These are phyloP conservation scores for Colletotrichum echinochloae DNA, from an alignment of 2,329 filamentous ascomycete genomes.

Conservation along the genomic window DNA sequence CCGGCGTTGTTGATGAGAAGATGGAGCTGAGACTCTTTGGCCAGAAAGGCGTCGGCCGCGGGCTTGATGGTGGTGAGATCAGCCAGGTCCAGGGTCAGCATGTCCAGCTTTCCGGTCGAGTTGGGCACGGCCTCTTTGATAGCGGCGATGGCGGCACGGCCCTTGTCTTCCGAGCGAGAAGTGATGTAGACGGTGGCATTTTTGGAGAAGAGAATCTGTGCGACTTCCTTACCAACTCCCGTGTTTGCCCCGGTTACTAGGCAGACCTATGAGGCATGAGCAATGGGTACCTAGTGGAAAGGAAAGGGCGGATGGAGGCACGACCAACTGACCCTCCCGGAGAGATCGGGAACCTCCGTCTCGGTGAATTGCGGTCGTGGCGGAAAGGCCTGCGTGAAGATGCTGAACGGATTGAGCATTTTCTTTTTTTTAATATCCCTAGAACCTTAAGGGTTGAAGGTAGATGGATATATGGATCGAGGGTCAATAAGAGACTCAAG, in stretches of 20 bases:
- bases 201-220: conserved; percentile 64
- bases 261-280: conserved; percentile 53
- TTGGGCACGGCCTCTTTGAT: conserved; percentile 53
- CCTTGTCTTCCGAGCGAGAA: conserved; percentile 60
- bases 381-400: conserved; percentile 46
- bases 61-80: conserved; percentile 52
- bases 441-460: background rate
- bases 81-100: conserved; percentile 59
- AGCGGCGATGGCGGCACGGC: conserved; percentile 55
- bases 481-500: background rate
- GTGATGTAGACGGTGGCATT: conserved; percentile 69
- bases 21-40: conserved; percentile 50
- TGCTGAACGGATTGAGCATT: conserved; percentile 37
- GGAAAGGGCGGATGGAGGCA: background rate
- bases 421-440: conserved; percentile 14
- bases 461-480: background rate
- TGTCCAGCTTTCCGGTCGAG: conserved; percentile 55
- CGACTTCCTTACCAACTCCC: conserved; percentile 64
- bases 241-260: conserved; percentile 61
- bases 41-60: conserved; percentile 49
- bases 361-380: conserved; percentile 56
- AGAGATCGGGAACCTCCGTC: conserved; percentile 54
- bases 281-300: background rate
- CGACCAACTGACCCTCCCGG: conserved; percentile 49
- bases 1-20: conserved; percentile 60